Evolutionary conservation across 2,329 filamentous ascomycete species (phyloP).

Genomic region (Ophiostoma fasciatum): DNA sequence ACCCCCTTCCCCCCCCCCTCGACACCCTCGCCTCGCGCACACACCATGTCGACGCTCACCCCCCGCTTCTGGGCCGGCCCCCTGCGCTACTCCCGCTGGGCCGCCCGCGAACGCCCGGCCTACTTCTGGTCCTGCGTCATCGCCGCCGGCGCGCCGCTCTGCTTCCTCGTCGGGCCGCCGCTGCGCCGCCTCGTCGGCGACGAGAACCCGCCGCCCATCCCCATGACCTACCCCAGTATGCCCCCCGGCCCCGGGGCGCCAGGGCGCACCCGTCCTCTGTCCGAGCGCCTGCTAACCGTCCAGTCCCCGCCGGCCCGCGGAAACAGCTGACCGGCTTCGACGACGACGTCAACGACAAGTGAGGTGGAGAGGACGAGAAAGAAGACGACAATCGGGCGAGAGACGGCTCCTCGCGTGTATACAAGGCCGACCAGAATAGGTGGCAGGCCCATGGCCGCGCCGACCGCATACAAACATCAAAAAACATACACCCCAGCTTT

Average conservation of each 20-base stretch:
- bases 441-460: not conserved
- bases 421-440: not conserved
- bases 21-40: not conserved
- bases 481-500: too few species aligned
- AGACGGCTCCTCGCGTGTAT: too few species aligned
- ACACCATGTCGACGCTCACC: constrained; percentile 42
- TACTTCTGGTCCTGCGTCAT: constrained; percentile 78
- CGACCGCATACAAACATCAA: too few species aligned
- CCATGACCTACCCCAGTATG: constrained; percentile 87
- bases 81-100: constrained; percentile 76
- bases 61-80: constrained; percentile 77
- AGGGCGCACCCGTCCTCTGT: too few species aligned
- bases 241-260: too few species aligned
- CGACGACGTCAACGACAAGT: constrained; percentile 17
- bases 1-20: not conserved
- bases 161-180: constrained; percentile 57
- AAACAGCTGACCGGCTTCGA: constrained; percentile 47
- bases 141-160: constrained; percentile 56
- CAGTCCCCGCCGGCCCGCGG: constrained; percentile 43
- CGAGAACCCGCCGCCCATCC: constrained; percentile 54
- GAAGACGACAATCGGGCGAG: not conserved
- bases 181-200: constrained; percentile 62
- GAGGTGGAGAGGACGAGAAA: not conserved
- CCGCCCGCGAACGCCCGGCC: constrained; percentile 73
- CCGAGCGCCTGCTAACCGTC: too few species aligned